These are phyloP conservation scores for Artomyces pyxidatus DNA, from an alignment of 768 basidiomycete genomes.

Conservation along the genomic window DNA sequence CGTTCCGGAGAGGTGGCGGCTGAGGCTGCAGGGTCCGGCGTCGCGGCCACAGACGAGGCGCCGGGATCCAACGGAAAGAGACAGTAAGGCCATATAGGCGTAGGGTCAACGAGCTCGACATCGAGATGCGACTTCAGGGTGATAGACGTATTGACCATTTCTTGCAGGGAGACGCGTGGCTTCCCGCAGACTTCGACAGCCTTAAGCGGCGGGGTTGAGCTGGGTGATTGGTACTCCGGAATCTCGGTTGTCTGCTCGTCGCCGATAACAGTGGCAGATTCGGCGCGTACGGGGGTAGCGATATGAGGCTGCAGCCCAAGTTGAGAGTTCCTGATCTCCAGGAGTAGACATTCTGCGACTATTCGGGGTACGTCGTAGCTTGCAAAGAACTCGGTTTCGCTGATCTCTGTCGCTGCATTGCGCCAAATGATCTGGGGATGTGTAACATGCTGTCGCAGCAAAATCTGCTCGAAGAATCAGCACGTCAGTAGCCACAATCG, in stretches of 20 bases:
- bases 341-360: constrained; percentile 11
- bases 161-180: constrained; percentile 50
- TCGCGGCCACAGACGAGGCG: constrained; percentile 13
- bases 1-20: constrained; percentile 16
- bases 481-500: not conserved
- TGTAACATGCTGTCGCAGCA: constrained; percentile 12
- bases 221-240: not conserved
- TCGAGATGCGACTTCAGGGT: constrained; percentile 66
- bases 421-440: constrained; percentile 15
- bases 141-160: constrained; percentile 67
- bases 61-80: constrained; percentile 29
- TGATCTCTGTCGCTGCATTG: constrained; percentile 8
- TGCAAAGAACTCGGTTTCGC: constrained; percentile 6
- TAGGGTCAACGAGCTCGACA: constrained; percentile 47
- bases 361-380: constrained; percentile 10
- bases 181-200: constrained; percentile 8
- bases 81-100: constrained; percentile 42
- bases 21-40: not conserved
- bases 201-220: constrained; percentile 9
- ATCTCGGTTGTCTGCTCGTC: not conserved
- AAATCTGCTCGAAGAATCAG: constrained; percentile 1
- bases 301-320: not conserved
- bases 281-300: not conserved
- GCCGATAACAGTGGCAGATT: not conserved
- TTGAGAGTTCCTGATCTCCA: constrained; percentile 12